Percentiles rank a stretch among this genome's conserved stretches.
These are phyloP conservation scores for Monilinia laxa DNA, from an alignment of 2,329 filamentous ascomycete genomes.

Conservation along the genomic window DNA sequence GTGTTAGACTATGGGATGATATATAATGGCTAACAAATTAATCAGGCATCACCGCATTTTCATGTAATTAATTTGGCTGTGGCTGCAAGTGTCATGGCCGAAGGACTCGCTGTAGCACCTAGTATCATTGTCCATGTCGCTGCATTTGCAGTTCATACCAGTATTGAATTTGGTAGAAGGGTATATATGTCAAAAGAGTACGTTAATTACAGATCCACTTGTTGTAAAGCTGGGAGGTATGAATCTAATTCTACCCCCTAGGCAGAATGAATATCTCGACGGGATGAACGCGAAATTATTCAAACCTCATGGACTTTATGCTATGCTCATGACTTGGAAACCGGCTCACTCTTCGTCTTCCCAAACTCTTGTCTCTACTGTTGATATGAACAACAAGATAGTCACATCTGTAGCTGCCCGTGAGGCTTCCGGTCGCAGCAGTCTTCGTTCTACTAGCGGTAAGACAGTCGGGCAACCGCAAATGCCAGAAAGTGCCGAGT, in stretches of 20 bases:
- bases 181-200: constrained; percentile 23
- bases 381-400: constrained; percentile 43
- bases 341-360: constrained; percentile 38
- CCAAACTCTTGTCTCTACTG: constrained; percentile 25
- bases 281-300: constrained; percentile 57
- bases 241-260: constrained; percentile 27
- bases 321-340: constrained; percentile 55
- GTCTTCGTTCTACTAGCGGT: constrained; percentile 41
- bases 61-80: constrained; percentile 45
- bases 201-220: constrained; percentile 45
- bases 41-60: constrained; percentile 43
- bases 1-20: neutral
- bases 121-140: constrained; percentile 40
- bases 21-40: constrained; percentile 35
- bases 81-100: constrained; percentile 26
- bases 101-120: constrained; percentile 41
- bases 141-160: constrained; percentile 18
- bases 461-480: constrained; percentile 43
- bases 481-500: constrained; percentile 43
- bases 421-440: constrained; percentile 32
- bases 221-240: constrained; percentile 32
- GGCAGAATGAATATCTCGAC: constrained; percentile 53
- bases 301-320: constrained; percentile 55
- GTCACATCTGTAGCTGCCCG: constrained; percentile 39
- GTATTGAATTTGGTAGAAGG: constrained; percentile 18